Evolutionary conservation across 805 yeast genomes (phyloP), one percentile per base, ranked within the genome.

Genomic region (Metschnikowia lochheadii): DNA sequence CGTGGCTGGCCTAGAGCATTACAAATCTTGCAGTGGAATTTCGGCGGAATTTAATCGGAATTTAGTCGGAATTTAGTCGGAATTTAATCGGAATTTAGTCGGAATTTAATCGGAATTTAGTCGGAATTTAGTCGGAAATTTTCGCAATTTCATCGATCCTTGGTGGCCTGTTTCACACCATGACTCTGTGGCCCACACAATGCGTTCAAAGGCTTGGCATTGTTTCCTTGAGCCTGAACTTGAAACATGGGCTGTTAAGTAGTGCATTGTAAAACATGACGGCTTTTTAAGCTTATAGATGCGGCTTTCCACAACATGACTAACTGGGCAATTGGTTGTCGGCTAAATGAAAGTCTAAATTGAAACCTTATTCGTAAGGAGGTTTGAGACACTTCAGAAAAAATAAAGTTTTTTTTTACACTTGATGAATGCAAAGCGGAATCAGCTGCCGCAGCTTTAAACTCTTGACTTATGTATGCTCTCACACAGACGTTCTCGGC

Each of bases 1-100:
- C 26, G 42, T 5, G 42, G 42, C 42, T 17, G 7, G 13, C n/a
- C n/a, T 13, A 20, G n/a, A 7, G 43, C 43, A 40, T 33, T 18
- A 10, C 20, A 32, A 20, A 33, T 10, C 29, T 29, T 32, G 38
- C 38, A 20, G 11, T 15, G 45, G 37, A 42, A 42, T 33, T 42
- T 20, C 11, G 20, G 37, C 45, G 45, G 45, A 42, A 42, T 42
- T 33, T 42, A 5, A 21, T 5, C 33, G 45, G 45, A 18, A 42
- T 32, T 33, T 42, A 1, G 18, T 8, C 21, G 21, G 21, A 20
- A 20, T 20, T 20, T 20, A 3, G 18, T 8, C 21, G 21, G 21
- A 20, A 20, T 20, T 20, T 20, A 3, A n/a, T 8, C 21, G 21
- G 21, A 20, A 20, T 21, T 21, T 21, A 6, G 20, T 8, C 23